A percentile compares a stretch with the other conserved stretches of the same genome.
These are phyloP conservation scores for Pseudocohnilembus persalinus DNA, from an alignment of 169 alveolate species.

Conservation along the genomic window DNA sequence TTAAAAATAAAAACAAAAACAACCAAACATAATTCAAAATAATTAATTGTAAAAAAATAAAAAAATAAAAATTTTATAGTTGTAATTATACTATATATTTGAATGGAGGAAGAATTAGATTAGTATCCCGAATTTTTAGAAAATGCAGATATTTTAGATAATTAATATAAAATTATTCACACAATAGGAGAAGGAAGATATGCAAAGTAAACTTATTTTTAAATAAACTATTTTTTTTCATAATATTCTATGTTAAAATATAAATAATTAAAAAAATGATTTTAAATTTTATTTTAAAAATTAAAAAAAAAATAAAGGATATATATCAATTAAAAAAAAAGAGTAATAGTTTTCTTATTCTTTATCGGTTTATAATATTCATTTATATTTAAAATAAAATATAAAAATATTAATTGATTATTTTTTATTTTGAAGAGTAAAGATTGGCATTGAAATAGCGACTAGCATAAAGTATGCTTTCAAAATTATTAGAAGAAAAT, in stretches of 20 bases:
- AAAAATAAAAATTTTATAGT: too few relatives aligned
- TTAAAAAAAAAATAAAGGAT: too few relatives aligned
- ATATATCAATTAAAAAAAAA: too few relatives aligned
- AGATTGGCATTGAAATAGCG: slow-evolving; percentile 49
- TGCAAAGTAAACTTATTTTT: slow-evolving; percentile 39
- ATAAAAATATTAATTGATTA: slow-evolving; percentile 2
- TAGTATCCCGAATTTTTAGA: slow-evolving; percentile 15
- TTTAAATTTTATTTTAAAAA: too few relatives aligned
- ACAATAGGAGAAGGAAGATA: slow-evolving; percentile 49
- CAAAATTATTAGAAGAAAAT: slow-evolving; percentile 50
- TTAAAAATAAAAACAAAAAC: too few relatives aligned
- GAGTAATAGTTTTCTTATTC: too few relatives aligned
- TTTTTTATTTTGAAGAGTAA: slow-evolving; percentile 45
- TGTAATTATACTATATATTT: too few relatives aligned
- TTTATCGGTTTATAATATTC: too few relatives aligned
- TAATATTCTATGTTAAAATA: background rate
- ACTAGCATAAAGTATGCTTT: slow-evolving; percentile 50
- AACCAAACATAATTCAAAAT: too few relatives aligned
- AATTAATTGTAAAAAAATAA: too few relatives aligned
- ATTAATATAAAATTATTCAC: slow-evolving; percentile 29
- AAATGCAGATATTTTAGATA: slow-evolving; percentile 35
- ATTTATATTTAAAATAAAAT: background rate
- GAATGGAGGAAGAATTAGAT: background rate
- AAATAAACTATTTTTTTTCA: background rate
- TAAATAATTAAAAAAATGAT: background rate